Base-by-base conservation (phyloP, 441 rosid species). In the Geranium incanum region DNA sequence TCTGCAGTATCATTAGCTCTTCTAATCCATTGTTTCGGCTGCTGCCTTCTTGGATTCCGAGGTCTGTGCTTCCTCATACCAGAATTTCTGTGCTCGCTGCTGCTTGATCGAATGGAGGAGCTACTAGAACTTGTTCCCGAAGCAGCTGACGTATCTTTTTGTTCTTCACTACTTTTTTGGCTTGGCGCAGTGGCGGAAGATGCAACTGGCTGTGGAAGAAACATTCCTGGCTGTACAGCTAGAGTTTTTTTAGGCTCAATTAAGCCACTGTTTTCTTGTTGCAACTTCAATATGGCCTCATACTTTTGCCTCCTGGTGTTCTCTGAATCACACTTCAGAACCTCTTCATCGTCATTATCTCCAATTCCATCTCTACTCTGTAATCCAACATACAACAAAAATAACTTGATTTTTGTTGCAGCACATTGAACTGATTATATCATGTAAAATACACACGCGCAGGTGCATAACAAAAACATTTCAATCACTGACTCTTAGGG, bases 151-250 rank as follows among this genome's bases (percentile, higher is more conserved):
- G 66, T 45, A 67, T 74, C 66, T 39, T 55, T 76, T 74, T 74
- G 84, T 48, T 76, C 80, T 64, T 71, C 77, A 1, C 72, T 28
- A 12, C 78, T 71, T 77, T 82, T 88, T 57, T 72, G n/a, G 38
- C 60, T 72, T 62, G 77, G 65, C 39, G 75, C 19, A 2, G 81
- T 62, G 36, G 84, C 15, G 5, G 81, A 50, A 23, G 45, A 0
- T 6, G 79, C 36, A 8, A 72, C 66, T 28, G 86, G 82, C n/a
- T 65, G 88, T 21, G 88, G 85, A 76, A 89, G 87, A 85, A 79
- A 86, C 89, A 87, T 86, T 72, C 90, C 91, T 1, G 95, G 93
- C 71, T 82, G 75, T 67, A 87, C 91, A 3, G 79, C 80, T 57
- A 85, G 36, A 57, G 77, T 83, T 66, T 73, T 84, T 80, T 84